Conservation (phyloP, 2,329 filamentous ascomycete genomes). For the Gaeumannomyces sp. region DNA sequence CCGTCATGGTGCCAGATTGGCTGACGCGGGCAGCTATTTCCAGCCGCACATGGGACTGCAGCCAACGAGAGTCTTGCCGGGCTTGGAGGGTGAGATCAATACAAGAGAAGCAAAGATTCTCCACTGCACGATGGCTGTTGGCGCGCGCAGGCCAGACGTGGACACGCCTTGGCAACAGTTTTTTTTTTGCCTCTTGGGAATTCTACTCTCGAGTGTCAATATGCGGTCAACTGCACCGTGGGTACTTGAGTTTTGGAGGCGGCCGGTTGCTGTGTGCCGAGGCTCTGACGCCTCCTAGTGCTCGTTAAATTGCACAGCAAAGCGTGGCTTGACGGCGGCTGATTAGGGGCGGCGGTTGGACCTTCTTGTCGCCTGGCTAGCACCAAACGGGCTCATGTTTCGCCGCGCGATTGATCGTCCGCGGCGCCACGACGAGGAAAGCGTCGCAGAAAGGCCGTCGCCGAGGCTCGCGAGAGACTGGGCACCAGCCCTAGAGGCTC, state of each 20-base stretch:
- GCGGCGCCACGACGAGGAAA: too few species aligned
- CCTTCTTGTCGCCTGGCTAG: background rate
- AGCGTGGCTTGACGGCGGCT: background rate
- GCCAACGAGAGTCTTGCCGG: background rate
- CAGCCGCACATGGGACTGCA: constrained; percentile 3
- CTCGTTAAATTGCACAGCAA: background rate
- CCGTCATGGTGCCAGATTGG: background rate
- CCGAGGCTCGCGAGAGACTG: too few species aligned
- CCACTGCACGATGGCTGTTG: background rate
- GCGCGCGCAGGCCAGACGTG: background rate
- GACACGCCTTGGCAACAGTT: background rate
- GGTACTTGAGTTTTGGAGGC: too few species aligned
- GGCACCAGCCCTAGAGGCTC: too few species aligned
- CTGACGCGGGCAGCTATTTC: background rate
- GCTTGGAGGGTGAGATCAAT: background rate
- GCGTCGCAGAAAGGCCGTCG: too few species aligned
- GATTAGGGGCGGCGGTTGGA: background rate
- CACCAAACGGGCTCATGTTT: background rate
- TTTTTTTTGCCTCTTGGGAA: background rate
- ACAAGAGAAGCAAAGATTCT: background rate
- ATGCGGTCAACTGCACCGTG: background rate
- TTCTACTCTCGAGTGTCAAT: background rate
- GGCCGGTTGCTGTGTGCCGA: background rate
- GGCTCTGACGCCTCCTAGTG: background rate
- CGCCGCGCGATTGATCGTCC: too few species aligned